Conservation (phyloP, 257 asterid genomes). For the Gynochthodes officinalis region DNA sequence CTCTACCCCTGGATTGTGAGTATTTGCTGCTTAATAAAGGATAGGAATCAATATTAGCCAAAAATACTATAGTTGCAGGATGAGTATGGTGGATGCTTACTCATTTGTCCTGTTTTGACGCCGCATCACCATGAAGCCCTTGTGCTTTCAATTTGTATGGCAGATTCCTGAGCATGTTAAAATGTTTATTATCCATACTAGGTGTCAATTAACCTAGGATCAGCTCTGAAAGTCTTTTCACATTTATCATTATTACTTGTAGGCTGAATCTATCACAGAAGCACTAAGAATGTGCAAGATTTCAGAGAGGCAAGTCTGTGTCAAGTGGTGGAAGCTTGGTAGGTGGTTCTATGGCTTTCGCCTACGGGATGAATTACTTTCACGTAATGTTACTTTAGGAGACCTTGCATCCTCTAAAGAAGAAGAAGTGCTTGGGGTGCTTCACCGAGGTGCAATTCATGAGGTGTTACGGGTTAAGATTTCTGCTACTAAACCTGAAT, state of each 20-base stretch:
- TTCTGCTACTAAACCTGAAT: constrained; percentile 43
- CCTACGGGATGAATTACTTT: constrained; percentile 53
- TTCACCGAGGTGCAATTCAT: constrained; percentile 74
- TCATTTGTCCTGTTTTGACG: neutral
- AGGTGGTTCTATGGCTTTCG: constrained; percentile 80
- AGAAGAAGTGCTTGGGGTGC: constrained; percentile 61
- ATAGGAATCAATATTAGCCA: neutral
- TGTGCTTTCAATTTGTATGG: neutral
- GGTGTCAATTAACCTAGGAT: neutral
- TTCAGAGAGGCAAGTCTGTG: constrained; percentile 61
- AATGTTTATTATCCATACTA: neutral
- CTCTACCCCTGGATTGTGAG: neutral
- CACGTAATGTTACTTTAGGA: constrained; percentile 43
- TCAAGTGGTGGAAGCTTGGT: constrained; percentile 90
- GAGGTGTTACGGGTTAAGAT: constrained; percentile 80
- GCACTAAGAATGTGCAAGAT: constrained; percentile 42
- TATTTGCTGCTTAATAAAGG: neutral
- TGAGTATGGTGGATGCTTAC: neutral
- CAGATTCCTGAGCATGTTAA: neutral
- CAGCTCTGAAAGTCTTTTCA: constrained; percentile 7
- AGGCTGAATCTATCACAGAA: constrained; percentile 49
- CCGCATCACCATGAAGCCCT: neutral
- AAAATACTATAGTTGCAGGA: neutral
- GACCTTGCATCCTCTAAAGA: constrained; percentile 41
- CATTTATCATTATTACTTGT: constrained; percentile 3